Conservation (phyloP, 1,284 basidiomycete species). For the Tetrapyrgos nigripes region DNA sequence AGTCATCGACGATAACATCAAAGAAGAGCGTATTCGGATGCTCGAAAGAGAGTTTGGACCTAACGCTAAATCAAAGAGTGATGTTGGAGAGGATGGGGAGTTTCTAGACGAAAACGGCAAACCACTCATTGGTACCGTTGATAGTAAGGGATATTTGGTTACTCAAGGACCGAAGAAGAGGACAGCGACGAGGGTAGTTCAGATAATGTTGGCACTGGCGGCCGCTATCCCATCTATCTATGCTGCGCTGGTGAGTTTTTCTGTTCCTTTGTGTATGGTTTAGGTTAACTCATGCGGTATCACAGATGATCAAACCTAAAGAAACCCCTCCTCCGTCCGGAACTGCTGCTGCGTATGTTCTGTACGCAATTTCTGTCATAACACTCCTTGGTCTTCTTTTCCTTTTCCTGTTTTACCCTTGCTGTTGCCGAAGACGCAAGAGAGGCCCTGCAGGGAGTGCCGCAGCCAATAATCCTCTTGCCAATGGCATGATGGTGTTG, state of each 20-base stretch:
- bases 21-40: conserved; percentile 73
- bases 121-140: conserved; percentile 61
- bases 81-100: conserved; percentile 29
- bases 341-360: conserved; percentile 58
- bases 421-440: conserved; percentile 47
- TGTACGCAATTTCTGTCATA: conserved; percentile 63
- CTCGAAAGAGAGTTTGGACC: conserved; percentile 67
- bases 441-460: conserved; percentile 28
- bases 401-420: conserved; percentile 64
- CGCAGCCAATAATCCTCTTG: conserved; percentile 33
- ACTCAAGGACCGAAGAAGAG: conserved; percentile 69
- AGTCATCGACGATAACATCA: conserved; percentile 54
- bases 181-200: conserved; percentile 50
- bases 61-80: conserved; percentile 33
- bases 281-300: conserved; percentile 14
- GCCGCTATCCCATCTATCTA: conserved; percentile 65
- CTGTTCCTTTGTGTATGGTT: background rate
- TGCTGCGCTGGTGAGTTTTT: conserved; percentile 54
- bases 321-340: conserved; percentile 60
- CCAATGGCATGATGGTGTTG: conserved; percentile 68
- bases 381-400: conserved; percentile 58
- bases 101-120: conserved; percentile 52
- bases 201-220: conserved; percentile 56
- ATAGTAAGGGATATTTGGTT: conserved; percentile 60
- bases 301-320: conserved; percentile 61